A percentile compares a stretch with the other conserved stretches of the same genome.
These are phyloP conservation scores for Diaporthe australafricana DNA, from an alignment of 2,329 filamentous ascomycete species.

Conservation along the genomic window DNA sequence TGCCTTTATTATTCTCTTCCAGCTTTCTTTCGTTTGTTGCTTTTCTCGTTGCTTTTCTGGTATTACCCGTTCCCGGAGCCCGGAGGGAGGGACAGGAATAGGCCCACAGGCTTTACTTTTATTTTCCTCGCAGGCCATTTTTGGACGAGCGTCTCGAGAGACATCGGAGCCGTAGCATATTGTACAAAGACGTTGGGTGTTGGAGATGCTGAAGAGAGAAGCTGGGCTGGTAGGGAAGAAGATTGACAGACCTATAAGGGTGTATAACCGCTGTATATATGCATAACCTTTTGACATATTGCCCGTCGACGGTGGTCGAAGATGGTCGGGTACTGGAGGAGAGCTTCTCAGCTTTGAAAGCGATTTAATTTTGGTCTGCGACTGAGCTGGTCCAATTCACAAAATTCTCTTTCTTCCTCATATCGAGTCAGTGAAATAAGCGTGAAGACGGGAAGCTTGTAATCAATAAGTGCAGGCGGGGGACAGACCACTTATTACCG, in stretches of 20 bases:
- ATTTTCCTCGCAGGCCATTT: neutral
- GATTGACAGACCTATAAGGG: conserved; percentile 13
- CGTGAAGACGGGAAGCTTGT: neutral
- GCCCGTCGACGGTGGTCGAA: conserved; percentile 2
- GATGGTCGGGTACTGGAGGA: conserved; percentile 1
- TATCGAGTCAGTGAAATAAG: neutral
- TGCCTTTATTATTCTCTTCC: conserved; percentile 28
- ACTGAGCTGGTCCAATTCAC: conserved; percentile 27
- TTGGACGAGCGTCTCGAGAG: conserved; percentile 1
- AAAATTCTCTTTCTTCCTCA: neutral
- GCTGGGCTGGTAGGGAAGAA: neutral
- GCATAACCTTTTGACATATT: conserved; percentile 32
- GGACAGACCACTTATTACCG: neutral
- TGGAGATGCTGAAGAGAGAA: conserved; percentile 13
- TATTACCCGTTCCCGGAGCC: conserved; percentile 15
- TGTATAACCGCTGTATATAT: conserved; percentile 33
- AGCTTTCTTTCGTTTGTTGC: neutral
- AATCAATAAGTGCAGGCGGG: neutral
- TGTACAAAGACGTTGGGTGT: conserved; percentile 30
- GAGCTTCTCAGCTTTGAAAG: conserved; percentile 32
- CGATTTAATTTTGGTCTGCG: conserved; percentile 35
- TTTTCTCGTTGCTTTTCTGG: neutral
- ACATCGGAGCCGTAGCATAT: conserved; percentile 9
- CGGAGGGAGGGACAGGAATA: conserved; percentile 3
- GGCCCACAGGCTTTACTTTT: conserved; percentile 3